A percentile compares a stretch with the other conserved stretches of the same genome.
phyloP scores from a whole-genome alignment of 768 basidiomycete species.

The Collybiopsis luxurians region DNA sequence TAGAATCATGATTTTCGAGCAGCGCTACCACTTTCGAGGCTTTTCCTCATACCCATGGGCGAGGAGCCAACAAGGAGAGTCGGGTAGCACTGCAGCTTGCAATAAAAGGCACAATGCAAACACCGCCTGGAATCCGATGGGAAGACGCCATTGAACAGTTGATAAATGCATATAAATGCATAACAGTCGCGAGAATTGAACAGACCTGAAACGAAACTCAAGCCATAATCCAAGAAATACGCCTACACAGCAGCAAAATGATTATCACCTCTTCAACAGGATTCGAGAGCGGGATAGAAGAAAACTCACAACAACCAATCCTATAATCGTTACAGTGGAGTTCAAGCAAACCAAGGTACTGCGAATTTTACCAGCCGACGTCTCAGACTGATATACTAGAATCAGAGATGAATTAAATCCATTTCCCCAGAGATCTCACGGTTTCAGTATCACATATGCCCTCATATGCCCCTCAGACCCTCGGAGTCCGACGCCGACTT shows the following conservation, averaged over 20 bases:
- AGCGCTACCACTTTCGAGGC: slow-evolving; percentile 31
- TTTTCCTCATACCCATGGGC: slow-evolving; percentile 32
- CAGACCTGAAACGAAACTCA: slow-evolving; percentile 30
- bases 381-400: slow-evolving; percentile 39
- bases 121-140: slow-evolving; percentile 34
- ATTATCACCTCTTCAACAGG: too few species aligned
- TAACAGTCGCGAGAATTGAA: too few species aligned
- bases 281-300: too few species aligned
- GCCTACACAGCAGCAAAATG: slow-evolving; percentile 21
- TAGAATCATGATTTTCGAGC: slow-evolving; percentile 28
- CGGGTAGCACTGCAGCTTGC: slow-evolving; percentile 32
- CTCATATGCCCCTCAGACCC: too few species aligned
- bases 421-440: too few species aligned
- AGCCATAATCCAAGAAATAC: slow-evolving; percentile 40
- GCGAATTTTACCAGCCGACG: slow-evolving; percentile 31
- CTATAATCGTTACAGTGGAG: slow-evolving; percentile 36
- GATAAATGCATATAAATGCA: too few species aligned
- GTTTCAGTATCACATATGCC: too few species aligned
- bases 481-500: too few species aligned
- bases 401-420: slow-evolving; percentile 40
- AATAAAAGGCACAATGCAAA: slow-evolving; percentile 36
- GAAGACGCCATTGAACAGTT: slow-evolving; percentile 21
- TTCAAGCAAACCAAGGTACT: slow-evolving; percentile 34
- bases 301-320: slow-evolving; percentile 33
- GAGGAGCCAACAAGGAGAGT: slow-evolving; percentile 39